Evolutionary conservation across 225 moss, liverwort and hornwort species (phyloP).

Genomic region (Polytrichum commune): DNA sequence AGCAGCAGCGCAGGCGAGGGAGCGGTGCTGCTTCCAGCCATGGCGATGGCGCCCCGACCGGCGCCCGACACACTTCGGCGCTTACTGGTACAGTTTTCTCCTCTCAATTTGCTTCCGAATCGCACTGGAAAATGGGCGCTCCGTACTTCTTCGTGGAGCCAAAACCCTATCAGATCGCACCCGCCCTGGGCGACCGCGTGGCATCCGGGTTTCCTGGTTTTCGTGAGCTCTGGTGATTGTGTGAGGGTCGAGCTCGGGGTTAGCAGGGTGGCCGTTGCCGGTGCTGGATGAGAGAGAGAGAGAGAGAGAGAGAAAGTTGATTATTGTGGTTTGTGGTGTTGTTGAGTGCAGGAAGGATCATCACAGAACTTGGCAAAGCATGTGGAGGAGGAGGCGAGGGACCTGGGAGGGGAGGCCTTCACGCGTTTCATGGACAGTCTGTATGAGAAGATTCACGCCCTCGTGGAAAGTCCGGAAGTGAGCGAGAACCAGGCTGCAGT

Average conservation of each 20-base stretch:
- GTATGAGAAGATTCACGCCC: slow-evolving; percentile 68
- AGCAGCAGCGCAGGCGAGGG: slow-evolving; percentile 1
- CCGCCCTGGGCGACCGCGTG: background rate
- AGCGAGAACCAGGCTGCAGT: slow-evolving; percentile 81
- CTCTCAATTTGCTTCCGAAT: too few species aligned
- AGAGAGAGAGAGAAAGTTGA: background rate
- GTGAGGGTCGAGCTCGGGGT: background rate
- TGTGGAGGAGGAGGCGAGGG: slow-evolving; percentile 91
- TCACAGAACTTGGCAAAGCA: slow-evolving; percentile 69
- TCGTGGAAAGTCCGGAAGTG: slow-evolving; percentile 71
- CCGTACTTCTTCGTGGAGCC: background rate
- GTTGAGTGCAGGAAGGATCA: slow-evolving; percentile 59
- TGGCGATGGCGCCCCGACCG: slow-evolving; percentile 22
- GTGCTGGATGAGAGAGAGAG: background rate
- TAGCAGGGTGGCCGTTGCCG: background rate
- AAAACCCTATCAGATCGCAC: slow-evolving; percentile 5
- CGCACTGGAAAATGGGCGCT: too few species aligned
- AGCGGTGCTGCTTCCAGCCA: slow-evolving; percentile 11
- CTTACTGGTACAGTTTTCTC: slow-evolving; percentile 44
- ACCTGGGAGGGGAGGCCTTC: slow-evolving; percentile 83
- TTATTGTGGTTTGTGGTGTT: background rate
- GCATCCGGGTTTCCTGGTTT: background rate
- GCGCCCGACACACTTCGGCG: slow-evolving; percentile 80
- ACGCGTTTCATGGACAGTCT: slow-evolving; percentile 88
- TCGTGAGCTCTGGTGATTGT: background rate